Evolutionary conservation across 768 basidiomycete genomes (phyloP).

Genomic region (Hygrophorus pudorinus): DNA sequence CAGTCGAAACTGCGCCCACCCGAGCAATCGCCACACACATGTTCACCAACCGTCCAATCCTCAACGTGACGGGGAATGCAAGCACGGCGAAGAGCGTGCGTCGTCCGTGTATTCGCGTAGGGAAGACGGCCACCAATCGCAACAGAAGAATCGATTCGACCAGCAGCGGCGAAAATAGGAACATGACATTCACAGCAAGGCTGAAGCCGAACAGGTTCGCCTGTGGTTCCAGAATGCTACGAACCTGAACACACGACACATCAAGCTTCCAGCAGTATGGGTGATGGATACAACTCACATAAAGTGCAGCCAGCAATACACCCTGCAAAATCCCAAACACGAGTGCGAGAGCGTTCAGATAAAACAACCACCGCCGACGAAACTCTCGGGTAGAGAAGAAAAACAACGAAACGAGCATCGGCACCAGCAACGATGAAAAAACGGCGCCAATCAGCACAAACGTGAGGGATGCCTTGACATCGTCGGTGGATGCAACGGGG

Average conservation of each 20-base stretch:
- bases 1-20: conserved; percentile 1
- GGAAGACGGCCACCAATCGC: conserved; percentile 26
- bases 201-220: background rate
- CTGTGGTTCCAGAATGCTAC: background rate
- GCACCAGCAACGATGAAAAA: conserved; percentile 20
- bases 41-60: conserved; percentile 19
- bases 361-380: too few relatives aligned
- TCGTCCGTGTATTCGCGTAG: conserved; percentile 9
- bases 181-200: conserved; percentile 9
- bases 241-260: conserved; percentile 1
- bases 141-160: conserved; percentile 28
- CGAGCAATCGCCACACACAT: conserved; percentile 7
- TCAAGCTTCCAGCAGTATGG: too few relatives aligned
- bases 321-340: too few relatives aligned
- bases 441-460: conserved; percentile 19
- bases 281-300: too few relatives aligned
- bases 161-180: conserved; percentile 20
- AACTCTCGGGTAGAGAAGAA: too few relatives aligned
- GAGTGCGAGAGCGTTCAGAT: too few relatives aligned
- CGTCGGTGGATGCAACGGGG: too few relatives aligned
- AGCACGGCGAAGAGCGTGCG: conserved; percentile 12
- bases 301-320: too few relatives aligned
- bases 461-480: conserved; percentile 7
- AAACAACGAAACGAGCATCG: conserved; percentile 10
- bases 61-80: conserved; percentile 19